Percentiles rank a stretch among this genome's conserved stretches.
Evolutionary conservation across 2,329 filamentous ascomycete species (phyloP).

Genomic region (Penicillium sp.): DNA sequence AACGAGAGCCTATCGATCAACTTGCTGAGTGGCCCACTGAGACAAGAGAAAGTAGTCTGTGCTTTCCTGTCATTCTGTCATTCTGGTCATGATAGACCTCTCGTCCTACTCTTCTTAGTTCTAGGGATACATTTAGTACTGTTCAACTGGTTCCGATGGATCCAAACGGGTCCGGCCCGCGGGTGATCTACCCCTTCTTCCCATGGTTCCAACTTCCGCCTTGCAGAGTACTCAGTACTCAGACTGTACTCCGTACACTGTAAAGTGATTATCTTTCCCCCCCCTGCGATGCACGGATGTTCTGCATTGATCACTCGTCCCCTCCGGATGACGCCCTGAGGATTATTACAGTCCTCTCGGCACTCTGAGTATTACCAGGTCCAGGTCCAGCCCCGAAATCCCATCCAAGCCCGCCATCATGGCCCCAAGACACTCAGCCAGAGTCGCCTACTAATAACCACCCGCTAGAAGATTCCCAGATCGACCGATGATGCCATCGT

Average conservation of each 20-base stretch:
- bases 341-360: no score
- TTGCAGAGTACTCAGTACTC: constrained; percentile 1
- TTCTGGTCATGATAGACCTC: neutral
- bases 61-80: constrained; percentile 1
- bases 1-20: constrained; percentile 26
- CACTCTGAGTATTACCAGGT: neutral
- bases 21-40: constrained; percentile 15
- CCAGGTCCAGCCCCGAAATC: neutral
- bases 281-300: constrained; percentile 26
- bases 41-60: constrained; percentile 3
- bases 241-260: no score
- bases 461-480: neutral
- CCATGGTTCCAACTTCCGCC: constrained; percentile 18
- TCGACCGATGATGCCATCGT: constrained; percentile 17
- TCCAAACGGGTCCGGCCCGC: constrained; percentile 32
- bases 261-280: neutral
- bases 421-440: neutral
- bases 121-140: neutral
- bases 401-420: neutral
- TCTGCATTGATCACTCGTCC: constrained; percentile 33
- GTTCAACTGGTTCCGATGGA: constrained; percentile 3
- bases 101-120: neutral
- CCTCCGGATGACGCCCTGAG: constrained; percentile 24
- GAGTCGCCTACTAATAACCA: neutral
- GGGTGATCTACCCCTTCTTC: constrained; percentile 24